A percentile compares a stretch with the other conserved stretches of the same genome.
Evolutionary conservation across 345 rosid genomes (phyloP).

Genomic region (Rubroshorea leprosula): DNA sequence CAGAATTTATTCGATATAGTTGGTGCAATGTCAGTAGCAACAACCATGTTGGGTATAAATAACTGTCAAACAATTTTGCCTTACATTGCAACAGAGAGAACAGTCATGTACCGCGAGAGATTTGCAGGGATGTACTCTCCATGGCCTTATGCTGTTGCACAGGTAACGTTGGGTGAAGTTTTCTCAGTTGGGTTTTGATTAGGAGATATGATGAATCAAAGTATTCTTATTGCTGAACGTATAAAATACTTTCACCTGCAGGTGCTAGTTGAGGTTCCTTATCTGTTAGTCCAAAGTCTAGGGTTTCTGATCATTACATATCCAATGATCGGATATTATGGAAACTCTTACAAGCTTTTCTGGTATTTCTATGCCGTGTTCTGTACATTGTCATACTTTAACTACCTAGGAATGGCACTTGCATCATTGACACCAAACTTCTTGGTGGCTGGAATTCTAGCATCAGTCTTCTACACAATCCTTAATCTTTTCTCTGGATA

Average conservation of each 20-base stretch:
- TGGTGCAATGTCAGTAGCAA: slow-evolving; percentile 44
- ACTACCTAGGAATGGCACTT: slow-evolving; percentile 59
- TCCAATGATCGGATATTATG: slow-evolving; percentile 59
- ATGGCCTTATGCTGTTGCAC: slow-evolving; percentile 60
- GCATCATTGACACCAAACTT: slow-evolving; percentile 59
- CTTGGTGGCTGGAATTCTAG: slow-evolving; percentile 43
- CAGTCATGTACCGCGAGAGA: slow-evolving; percentile 67
- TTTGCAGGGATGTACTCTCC: slow-evolving; percentile 83
- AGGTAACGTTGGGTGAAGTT: slow-evolving; percentile 28
- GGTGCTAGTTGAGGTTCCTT: slow-evolving; percentile 75
- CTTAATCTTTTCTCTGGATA: slow-evolving; percentile 63
- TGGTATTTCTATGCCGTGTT: slow-evolving; percentile 62
- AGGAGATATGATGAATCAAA: not conserved
- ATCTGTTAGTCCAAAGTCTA: slow-evolving; percentile 35
- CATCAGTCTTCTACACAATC: slow-evolving; percentile 32
- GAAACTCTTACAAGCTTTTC: slow-evolving; percentile 44
- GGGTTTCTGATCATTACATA: slow-evolving; percentile 41
- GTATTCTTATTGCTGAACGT: too few species aligned
- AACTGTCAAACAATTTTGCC: slow-evolving; percentile 56
- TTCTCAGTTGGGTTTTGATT: not conserved
- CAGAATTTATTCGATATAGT: slow-evolving; percentile 54
- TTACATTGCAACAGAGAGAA: slow-evolving; percentile 49
- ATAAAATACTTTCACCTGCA: slow-evolving; percentile 4
- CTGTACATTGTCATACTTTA: slow-evolving; percentile 43
- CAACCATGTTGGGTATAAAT: slow-evolving; percentile 53